These are phyloP conservation scores for Yamadazyma kitorensis DNA, from an alignment of 805 yeast genomes.

Conservation along the genomic window DNA sequence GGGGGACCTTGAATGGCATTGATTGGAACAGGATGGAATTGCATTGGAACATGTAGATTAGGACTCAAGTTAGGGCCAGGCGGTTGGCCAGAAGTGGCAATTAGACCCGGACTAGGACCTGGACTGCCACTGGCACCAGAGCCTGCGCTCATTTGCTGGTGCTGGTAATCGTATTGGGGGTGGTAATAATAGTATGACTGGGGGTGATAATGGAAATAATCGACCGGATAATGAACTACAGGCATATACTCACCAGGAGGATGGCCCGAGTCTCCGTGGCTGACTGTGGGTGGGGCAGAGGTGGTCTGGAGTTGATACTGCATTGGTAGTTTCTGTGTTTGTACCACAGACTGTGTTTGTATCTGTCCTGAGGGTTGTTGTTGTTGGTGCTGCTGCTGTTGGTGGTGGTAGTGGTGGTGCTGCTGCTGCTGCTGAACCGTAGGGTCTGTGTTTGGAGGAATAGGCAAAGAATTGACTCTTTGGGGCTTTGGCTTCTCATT, in stretches of 20 bases:
- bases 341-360: too few species aligned
- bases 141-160: too few species aligned
- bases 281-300: neutral
- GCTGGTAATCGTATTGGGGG: neutral
- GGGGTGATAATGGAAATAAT: conserved; percentile 9
- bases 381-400: too few species aligned
- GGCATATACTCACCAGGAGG: conserved; percentile 1
- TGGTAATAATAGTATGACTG: conserved; percentile 6
- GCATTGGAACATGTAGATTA: conserved; percentile 2
- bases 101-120: conserved; percentile 1
- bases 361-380: too few species aligned
- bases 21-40: too few species aligned
- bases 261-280: neutral
- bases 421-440: too few species aligned
- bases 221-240: conserved; percentile 5
- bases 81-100: neutral
- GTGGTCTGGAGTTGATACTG: neutral
- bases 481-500: neutral
- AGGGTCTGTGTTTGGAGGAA: too few species aligned
- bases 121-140: too few species aligned
- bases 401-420: too few species aligned
- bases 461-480: neutral
- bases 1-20: too few species aligned
- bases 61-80: neutral
- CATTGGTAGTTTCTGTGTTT: conserved; percentile 2